Evolutionary conservation across 352 stramenopile genomes (phyloP), one percentile per base, ranked within the genome.

Genomic region (Pythium dissotocum): DNA sequence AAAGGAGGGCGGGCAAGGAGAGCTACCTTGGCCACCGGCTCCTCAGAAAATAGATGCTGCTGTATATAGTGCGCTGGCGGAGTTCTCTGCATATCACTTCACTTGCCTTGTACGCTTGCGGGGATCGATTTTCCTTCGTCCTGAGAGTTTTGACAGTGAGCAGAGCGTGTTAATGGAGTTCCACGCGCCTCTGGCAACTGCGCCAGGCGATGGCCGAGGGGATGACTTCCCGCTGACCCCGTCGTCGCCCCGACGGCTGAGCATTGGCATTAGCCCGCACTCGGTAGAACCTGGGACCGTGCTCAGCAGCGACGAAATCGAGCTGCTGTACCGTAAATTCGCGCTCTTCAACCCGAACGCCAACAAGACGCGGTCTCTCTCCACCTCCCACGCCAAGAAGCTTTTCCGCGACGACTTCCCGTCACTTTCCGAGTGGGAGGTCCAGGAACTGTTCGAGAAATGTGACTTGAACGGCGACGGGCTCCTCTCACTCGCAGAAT

Each of bases 351-450:
- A 85, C 51, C 63, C 69, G 26, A 68, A 72, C 42, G 59, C 46
- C 55, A 67, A 76, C 70, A 86, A 75, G 62, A 58, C 70, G 3
- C 68, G 76, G 26, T 70, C 72, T 40, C 58, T 91, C 9, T 63
- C 79, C 8, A 58, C 76, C 18, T 58, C 66, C n/a, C 70, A 85
- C 21, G 83, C 83, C 1, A 78, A 76, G n/a, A 77, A 81, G 61
- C 75, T 91, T 18, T 89, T 89, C 40, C 73, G 77, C 51, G 80
- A 89, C 44, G 80, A 91, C 32, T 88, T 87, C 49, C 80, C 80
- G 9, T 71, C 73, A 21, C 65, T 91, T 0, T 91, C 83, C 7
- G 77, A 89, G 42, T 86, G 77, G 74, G 80, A 91, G 53, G 75
- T 85, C 12, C 76, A 85, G 54, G 72, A 79, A 14, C 67, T 89